phyloP scores from a whole-genome alignment of 805 yeast species.

The Starmerella potacharoeniae region DNA sequence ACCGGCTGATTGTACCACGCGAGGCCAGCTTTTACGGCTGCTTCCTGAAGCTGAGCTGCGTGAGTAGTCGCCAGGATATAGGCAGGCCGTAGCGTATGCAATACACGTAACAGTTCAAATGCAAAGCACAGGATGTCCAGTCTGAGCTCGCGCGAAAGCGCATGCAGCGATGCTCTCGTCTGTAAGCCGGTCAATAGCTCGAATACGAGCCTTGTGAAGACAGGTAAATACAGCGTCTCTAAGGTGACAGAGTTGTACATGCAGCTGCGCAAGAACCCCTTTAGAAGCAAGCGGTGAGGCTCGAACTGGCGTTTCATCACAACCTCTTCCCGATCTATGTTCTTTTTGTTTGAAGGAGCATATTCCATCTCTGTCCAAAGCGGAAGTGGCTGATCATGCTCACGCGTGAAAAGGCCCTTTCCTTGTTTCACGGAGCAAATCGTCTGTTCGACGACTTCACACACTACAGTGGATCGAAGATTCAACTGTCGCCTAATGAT shows the following conservation, averaged over 20 bases:
- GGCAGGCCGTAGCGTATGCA: slow-evolving; percentile 23
- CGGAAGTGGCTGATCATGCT: slow-evolving; percentile 45
- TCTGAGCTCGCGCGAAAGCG: slow-evolving; percentile 63
- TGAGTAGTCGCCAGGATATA: slow-evolving; percentile 11
- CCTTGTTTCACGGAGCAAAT: slow-evolving; percentile 47
- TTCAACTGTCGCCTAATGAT: slow-evolving; percentile 56
- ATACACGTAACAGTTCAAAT: slow-evolving; percentile 49
- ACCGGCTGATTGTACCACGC: slow-evolving; percentile 60
- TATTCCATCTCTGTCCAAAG: slow-evolving; percentile 75
- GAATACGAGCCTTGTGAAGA: slow-evolving; percentile 48
- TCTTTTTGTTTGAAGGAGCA: slow-evolving; percentile 63
- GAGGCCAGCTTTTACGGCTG: slow-evolving; percentile 54
- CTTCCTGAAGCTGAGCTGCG: slow-evolving; percentile 39
- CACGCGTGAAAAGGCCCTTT: slow-evolving; percentile 53
- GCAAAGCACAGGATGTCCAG: slow-evolving; percentile 64
- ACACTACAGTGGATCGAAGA: slow-evolving; percentile 46
- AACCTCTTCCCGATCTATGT: slow-evolving; percentile 42
- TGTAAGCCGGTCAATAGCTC: slow-evolving; percentile 40
- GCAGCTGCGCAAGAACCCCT: slow-evolving; percentile 63
- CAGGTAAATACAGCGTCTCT: slow-evolving; percentile 38
- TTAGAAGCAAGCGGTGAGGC: slow-evolving; percentile 58
- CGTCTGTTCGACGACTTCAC: slow-evolving; percentile 62
- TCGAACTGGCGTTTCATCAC: slow-evolving; percentile 40
- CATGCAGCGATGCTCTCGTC: slow-evolving; percentile 60
- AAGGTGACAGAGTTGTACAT: slow-evolving; percentile 31